Conservation (phyloP, 192 early-diverging fungal genomes). For the Anaeromyces robustus region DNA sequence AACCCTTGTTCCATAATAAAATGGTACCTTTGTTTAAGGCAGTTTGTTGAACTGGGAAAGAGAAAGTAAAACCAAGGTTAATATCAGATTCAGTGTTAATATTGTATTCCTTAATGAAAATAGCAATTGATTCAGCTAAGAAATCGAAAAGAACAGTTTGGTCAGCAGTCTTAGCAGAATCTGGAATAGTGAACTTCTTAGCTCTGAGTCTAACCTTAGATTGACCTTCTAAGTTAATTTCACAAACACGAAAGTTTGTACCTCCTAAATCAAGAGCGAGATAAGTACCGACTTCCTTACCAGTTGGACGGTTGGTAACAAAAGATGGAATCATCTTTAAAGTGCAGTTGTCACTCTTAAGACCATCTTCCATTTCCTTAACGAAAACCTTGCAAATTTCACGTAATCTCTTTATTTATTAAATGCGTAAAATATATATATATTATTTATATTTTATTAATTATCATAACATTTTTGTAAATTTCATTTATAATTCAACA, state of each 20-base stretch:
- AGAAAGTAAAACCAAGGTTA: slow-evolving; percentile 82
- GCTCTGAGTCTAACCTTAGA: slow-evolving; percentile 54
- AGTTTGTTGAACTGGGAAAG: slow-evolving; percentile 82
- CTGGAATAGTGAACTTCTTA: slow-evolving; percentile 51
- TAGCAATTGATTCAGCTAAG: slow-evolving; percentile 72
- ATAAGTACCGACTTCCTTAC: slow-evolving; percentile 72
- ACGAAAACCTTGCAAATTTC: not conserved
- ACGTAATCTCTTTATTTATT: not conserved
- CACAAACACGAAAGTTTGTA: slow-evolving; percentile 81
- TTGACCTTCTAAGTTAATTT: slow-evolving; percentile 47
- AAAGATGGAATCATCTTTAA: slow-evolving; percentile 53
- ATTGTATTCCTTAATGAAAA: slow-evolving; percentile 41
- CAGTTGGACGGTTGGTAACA: slow-evolving; percentile 63
- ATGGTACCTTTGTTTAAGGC: slow-evolving; percentile 30
- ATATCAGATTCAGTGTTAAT: slow-evolving; percentile 4
- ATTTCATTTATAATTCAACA: too few relatives aligned
- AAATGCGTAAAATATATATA: too few relatives aligned
- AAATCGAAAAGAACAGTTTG: slow-evolving; percentile 68
- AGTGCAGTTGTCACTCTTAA: not conserved
- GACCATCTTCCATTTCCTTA: not conserved
- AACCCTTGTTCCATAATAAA: slow-evolving; percentile 72
- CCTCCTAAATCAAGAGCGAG: slow-evolving; percentile 89
- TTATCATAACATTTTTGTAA: too few relatives aligned
- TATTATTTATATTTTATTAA: too few relatives aligned
- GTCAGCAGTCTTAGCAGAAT: slow-evolving; percentile 62